Evolutionary conservation across 2,329 filamentous ascomycete species (phyloP).

Genomic region (Corynespora cassiicola): DNA sequence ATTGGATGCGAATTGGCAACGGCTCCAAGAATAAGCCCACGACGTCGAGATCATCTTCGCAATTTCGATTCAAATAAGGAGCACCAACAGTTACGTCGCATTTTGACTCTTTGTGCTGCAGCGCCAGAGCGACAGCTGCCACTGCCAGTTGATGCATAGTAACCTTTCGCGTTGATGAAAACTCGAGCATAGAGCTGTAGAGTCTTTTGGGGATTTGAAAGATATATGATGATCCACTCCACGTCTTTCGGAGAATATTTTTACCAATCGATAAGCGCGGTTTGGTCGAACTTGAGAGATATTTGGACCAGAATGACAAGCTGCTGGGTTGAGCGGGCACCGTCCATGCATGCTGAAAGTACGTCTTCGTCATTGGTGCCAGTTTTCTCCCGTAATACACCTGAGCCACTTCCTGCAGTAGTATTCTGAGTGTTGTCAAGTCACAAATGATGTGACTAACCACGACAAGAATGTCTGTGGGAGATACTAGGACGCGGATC

Average conservation of each 20-base stretch:
- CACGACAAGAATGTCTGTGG: slow-evolving; percentile 24
- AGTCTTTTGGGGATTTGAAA: background rate
- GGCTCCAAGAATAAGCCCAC: slow-evolving; percentile 41
- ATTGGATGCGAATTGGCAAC: slow-evolving; percentile 29
- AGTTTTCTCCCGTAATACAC: slow-evolving; percentile 20
- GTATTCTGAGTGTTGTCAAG: slow-evolving; percentile 31
- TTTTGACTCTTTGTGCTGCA: slow-evolving; percentile 7
- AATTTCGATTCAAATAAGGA: slow-evolving; percentile 34
- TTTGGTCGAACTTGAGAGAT: slow-evolving; percentile 2
- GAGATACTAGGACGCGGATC: slow-evolving; percentile 33
- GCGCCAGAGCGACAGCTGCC: slow-evolving; percentile 22
- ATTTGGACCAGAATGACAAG: slow-evolving; percentile 12
- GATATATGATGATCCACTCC: slow-evolving; percentile 9
- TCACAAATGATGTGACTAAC: slow-evolving; percentile 44
- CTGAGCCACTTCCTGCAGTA: slow-evolving; percentile 31
- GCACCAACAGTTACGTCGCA: slow-evolving; percentile 32
- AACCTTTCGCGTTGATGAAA: background rate
- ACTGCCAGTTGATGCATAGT: slow-evolving; percentile 30
- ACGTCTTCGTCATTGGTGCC: slow-evolving; percentile 1
- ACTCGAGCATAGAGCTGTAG: slow-evolving; percentile 1
- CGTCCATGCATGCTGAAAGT: slow-evolving; percentile 2
- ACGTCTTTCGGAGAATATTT: slow-evolving; percentile 2
- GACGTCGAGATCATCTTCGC: slow-evolving; percentile 20
- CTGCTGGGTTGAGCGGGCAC: slow-evolving; percentile 7
- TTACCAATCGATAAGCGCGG: background rate